phyloP scores from a whole-genome alignment of 345 rosid genomes.

The Microcos paniculata region DNA sequence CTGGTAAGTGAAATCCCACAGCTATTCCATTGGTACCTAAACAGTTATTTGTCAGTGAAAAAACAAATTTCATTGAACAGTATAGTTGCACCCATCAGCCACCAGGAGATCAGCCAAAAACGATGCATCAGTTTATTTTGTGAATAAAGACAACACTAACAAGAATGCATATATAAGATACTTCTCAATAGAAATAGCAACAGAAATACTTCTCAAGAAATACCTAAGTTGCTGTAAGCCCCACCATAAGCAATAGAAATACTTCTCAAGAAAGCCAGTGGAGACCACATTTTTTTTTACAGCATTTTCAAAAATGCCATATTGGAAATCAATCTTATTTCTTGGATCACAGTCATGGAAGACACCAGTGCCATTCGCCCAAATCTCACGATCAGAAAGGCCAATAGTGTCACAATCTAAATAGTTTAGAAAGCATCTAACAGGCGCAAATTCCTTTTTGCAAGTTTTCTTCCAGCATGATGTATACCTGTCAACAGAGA shows the following conservation, averaged over 20 bases:
- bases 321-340: conserved; percentile 31
- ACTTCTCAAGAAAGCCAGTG: conserved; percentile 58
- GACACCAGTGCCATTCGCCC: conserved; percentile 61
- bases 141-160: background rate
- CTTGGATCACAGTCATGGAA: conserved; percentile 57
- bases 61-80: background rate
- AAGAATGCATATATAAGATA: background rate
- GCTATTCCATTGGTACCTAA: background rate
- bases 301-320: conserved; percentile 67
- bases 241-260: conserved; percentile 88
- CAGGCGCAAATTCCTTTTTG: conserved; percentile 34
- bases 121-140: background rate
- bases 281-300: conserved; percentile 50
- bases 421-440: conserved; percentile 45
- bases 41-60: background rate
- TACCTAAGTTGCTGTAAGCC: conserved; percentile 90
- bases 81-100: background rate
- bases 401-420: conserved; percentile 52
- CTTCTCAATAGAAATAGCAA: no score
- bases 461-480: conserved; percentile 82
- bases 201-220: no score
- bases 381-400: conserved; percentile 30
- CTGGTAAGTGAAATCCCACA: background rate
- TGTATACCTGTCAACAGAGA: conserved; percentile 71
- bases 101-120: background rate